Evolutionary conservation across 192 early-diverging fungal species (phyloP).

Genomic region (Coemansia sp.): DNA sequence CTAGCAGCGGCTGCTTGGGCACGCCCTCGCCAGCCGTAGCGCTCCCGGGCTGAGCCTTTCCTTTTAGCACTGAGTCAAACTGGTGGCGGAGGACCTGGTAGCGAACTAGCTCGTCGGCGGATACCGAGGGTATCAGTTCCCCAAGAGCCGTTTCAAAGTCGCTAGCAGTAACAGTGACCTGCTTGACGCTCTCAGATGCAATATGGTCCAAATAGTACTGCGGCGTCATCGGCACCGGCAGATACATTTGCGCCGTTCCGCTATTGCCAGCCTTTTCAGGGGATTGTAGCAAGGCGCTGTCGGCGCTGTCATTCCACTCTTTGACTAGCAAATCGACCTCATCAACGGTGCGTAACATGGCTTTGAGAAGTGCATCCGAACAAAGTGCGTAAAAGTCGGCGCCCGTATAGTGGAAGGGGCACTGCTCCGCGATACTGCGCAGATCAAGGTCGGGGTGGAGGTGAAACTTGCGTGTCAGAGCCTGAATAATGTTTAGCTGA

Average conservation of each 20-base stretch:
- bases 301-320: constrained; percentile 27
- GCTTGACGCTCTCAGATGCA: constrained; percentile 63
- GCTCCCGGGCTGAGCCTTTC: neutral
- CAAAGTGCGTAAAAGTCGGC: constrained; percentile 99
- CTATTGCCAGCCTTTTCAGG: neutral
- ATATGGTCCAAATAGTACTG: constrained; percentile 90
- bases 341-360: constrained; percentile 86
- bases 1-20: neutral
- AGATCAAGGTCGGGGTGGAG: constrained; percentile 78
- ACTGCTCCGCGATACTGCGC: constrained; percentile 70
- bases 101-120: constrained; percentile 78
- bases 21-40: neutral
- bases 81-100: constrained; percentile 78
- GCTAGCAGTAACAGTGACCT: constrained; percentile 74
- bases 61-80: constrained; percentile 64
- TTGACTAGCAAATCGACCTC: constrained; percentile 60
- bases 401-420: constrained; percentile 92
- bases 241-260: constrained; percentile 3
- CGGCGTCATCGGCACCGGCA: constrained; percentile 71
- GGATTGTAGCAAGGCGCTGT: constrained; percentile 6
- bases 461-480: constrained; percentile 95
- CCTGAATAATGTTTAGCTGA: constrained; percentile 86
- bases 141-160: constrained; percentile 84
- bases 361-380: constrained; percentile 95
- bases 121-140: constrained; percentile 88